These are phyloP conservation scores for Aspergillus olivimuriae DNA, from an alignment of 495 filamentous ascomycete genomes.

Conservation along the genomic window DNA sequence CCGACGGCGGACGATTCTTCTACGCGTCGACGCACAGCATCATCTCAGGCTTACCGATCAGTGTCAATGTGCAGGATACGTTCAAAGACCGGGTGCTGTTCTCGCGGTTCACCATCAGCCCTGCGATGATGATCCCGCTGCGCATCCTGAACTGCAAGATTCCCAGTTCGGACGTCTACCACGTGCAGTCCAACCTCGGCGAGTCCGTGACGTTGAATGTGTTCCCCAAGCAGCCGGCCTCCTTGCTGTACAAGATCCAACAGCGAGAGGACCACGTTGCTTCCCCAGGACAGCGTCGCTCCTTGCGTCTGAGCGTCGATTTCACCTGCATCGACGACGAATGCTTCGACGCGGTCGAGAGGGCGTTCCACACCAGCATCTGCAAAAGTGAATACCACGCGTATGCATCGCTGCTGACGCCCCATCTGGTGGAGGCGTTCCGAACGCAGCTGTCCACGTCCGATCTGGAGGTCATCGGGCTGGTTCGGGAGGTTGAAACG, in stretches of 20 bases:
- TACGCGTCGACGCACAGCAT: slow-evolving; percentile 56
- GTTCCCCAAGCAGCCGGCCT: slow-evolving; percentile 75
- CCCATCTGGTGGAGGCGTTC: slow-evolving; percentile 47
- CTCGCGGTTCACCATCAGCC: slow-evolving; percentile 82
- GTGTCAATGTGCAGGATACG: slow-evolving; percentile 93
- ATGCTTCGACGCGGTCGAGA: slow-evolving; percentile 38
- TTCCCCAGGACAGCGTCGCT: slow-evolving; percentile 35
- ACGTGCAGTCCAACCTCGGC: slow-evolving; percentile 53
- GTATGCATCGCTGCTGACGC: slow-evolving; percentile 42
- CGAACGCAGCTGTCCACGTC: slow-evolving; percentile 44
- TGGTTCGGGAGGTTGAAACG: slow-evolving; percentile 39
- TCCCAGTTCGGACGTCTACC: slow-evolving; percentile 60
- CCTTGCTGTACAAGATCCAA: slow-evolving; percentile 73
- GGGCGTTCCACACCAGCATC: slow-evolving; percentile 36
- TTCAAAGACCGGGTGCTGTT: slow-evolving; percentile 81
- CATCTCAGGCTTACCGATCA: slow-evolving; percentile 72
- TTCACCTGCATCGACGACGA: slow-evolving; percentile 74
- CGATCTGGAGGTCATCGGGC: slow-evolving; percentile 49
- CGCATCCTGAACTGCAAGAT: slow-evolving; percentile 66
- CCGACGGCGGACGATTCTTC: slow-evolving; percentile 61
- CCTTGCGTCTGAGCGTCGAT: slow-evolving; percentile 62
- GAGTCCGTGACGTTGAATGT: slow-evolving; percentile 53
- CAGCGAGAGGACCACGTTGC: slow-evolving; percentile 18
- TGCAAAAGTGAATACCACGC: slow-evolving; percentile 34
- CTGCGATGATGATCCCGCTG: slow-evolving; percentile 66